Evolutionary conservation across 2,329 filamentous ascomycete species (phyloP).

Genomic region (Penicillium sp.): DNA sequence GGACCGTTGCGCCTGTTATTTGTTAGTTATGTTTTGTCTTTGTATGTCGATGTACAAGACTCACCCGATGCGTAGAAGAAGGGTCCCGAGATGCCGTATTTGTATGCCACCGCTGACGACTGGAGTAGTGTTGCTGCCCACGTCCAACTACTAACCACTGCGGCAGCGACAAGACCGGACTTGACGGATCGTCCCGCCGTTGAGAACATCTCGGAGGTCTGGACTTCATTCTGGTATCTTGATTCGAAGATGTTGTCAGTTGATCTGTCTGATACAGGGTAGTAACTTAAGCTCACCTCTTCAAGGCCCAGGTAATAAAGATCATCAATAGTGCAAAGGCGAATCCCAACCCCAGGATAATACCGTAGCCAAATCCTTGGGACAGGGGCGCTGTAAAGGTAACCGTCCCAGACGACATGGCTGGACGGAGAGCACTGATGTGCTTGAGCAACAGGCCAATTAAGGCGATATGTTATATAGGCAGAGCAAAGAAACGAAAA

Average conservation of each 20-base stretch:
- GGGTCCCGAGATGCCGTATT: constrained; percentile 67
- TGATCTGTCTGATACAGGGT: not conserved
- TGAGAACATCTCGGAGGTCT: constrained; percentile 90
- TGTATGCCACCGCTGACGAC: constrained; percentile 76
- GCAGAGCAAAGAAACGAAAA: not conserved
- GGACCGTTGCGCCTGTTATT: constrained; percentile 67
- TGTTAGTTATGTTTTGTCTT: constrained; percentile 52
- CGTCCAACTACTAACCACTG: constrained; percentile 91
- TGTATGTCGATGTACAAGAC: constrained; percentile 15
- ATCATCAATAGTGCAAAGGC: constrained; percentile 75
- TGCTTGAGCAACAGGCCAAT: not conserved
- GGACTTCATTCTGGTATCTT: constrained; percentile 67
- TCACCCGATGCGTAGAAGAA: constrained; percentile 65
- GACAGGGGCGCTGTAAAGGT: constrained; percentile 36
- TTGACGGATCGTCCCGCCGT: constrained; percentile 87
- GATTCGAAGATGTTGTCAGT: not conserved
- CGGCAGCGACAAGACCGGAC: constrained; percentile 80
- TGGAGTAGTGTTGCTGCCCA: constrained; percentile 85
- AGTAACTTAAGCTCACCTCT: constrained; percentile 46
- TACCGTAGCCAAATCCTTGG: constrained; percentile 72
- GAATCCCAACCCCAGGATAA: constrained; percentile 71
- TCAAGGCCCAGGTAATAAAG: constrained; percentile 67
- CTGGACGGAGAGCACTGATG: not conserved
- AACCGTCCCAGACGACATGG: constrained; percentile 25
- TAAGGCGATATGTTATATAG: not conserved